Conservation (phyloP, 139 green algal genomes). For the Axilococcus clingmanii region DNA sequence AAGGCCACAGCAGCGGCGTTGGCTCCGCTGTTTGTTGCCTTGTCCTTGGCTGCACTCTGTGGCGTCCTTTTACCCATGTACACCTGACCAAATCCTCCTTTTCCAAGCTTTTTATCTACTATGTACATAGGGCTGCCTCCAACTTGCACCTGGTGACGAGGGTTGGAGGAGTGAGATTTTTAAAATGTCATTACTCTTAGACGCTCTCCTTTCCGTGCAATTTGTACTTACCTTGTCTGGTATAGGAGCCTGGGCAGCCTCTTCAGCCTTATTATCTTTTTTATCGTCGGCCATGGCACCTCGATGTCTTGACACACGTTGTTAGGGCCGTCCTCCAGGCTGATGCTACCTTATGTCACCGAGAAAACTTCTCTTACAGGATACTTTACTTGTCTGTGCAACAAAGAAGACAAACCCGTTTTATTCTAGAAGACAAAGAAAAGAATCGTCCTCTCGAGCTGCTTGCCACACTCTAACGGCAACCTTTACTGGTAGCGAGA, state of each 20-base stretch:
- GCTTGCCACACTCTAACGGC: no score
- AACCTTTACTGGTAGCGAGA: no score
- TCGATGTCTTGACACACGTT: no score
- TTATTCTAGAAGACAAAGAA: no score
- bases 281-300: background rate
- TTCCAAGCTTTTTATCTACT: slow-evolving; percentile 85
- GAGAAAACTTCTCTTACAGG: no score
- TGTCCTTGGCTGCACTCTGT: slow-evolving; percentile 59
- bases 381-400: no score
- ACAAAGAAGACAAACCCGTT: no score
- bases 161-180: no score
- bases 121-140: slow-evolving; percentile 76
- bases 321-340: no score
- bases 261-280: slow-evolving; percentile 8
- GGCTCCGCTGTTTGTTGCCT: no score
- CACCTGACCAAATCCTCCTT: slow-evolving; percentile 91
- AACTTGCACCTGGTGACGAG: slow-evolving; percentile 60
- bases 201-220: background rate
- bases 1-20: slow-evolving; percentile 81
- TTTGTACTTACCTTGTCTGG: slow-evolving; percentile 19
- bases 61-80: slow-evolving; percentile 64
- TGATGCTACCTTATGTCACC: no score
- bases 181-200: background rate
- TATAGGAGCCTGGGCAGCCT: slow-evolving; percentile 1
- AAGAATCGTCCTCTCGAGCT: no score